Base-by-base conservation (phyloP, 2,329 filamentous ascomycete genomes). In the Fusarium sp. region DNA sequence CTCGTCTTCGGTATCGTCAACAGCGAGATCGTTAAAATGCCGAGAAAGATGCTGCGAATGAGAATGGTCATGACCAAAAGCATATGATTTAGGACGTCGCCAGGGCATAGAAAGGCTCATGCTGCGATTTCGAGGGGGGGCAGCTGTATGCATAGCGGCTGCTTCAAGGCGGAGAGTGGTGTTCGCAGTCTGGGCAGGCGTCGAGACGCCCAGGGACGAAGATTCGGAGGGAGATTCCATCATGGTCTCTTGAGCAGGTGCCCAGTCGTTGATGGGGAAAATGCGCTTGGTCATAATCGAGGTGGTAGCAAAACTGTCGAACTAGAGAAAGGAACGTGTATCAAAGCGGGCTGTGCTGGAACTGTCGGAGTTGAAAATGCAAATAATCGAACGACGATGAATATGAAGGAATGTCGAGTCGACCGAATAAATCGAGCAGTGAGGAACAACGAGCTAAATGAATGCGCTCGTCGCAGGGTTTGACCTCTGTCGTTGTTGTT, bases 101-200 rank as follows among this genome's bases (percentile, higher is more conserved):
- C 86, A 88, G 11, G 85, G 82, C 19, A 88, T 76, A 11, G 86
- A 87, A 53, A 86, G 80, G 78, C 86, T 89, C 76, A 86, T 80
- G 79, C 86, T 88, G 59, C 86, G 84, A 43, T 83, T 80, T 28
- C 84, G 84, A 67, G 81, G 82, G n/a, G 82, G 80, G 60, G 42
- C 47, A 38, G 44, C 32, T 40, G 67, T 58, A 47, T 64, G 64
- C 44, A 53, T 53, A 18, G 60, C 47, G 33, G 30, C 64, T 35
- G 64, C 50, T 43, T 73, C 69, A 56, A 54, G 56, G 56, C 47
- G 50, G n/a, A 58, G 53, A 37, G 42, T 35, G 58, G 21, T 44
- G 35, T 23, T 40, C 50, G 54, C 52, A 57, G 47, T 59, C 18
- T 73, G 58, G 21, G 67, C 32, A 47, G 59, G 35, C 56, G 50